phyloP scores from a whole-genome alignment of 495 filamentous ascomycete genomes.

The Penicillium verhagenii region DNA sequence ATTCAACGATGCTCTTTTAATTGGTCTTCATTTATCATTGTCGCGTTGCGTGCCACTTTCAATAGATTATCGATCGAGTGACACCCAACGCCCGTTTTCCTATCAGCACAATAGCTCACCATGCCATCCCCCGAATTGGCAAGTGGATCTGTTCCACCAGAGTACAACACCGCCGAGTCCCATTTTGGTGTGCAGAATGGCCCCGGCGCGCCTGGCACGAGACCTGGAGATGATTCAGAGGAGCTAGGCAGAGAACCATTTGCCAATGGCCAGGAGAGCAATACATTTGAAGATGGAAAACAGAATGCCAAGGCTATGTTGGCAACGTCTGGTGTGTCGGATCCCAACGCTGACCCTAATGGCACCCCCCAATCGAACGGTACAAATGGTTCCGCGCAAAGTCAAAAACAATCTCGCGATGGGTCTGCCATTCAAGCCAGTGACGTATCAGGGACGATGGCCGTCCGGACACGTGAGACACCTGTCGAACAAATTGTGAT shows the following conservation, averaged over 20 bases:
- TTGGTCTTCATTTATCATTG: slow-evolving; percentile 14
- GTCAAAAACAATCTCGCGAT: slow-evolving; percentile 60
- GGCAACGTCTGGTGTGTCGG: slow-evolving; percentile 46
- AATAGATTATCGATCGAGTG: slow-evolving; percentile 23
- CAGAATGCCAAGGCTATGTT: slow-evolving; percentile 58
- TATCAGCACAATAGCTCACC: slow-evolving; percentile 8
- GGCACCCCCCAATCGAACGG: slow-evolving; percentile 34
- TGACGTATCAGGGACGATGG: slow-evolving; percentile 26
- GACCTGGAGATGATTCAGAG: slow-evolving; percentile 23
- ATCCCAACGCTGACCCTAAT: slow-evolving; percentile 29
- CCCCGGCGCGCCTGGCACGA: slow-evolving; percentile 23
- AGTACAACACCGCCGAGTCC: slow-evolving; percentile 25
- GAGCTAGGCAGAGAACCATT: slow-evolving; percentile 23
- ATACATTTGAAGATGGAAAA: slow-evolving; percentile 55
- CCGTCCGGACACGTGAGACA: slow-evolving; percentile 37
- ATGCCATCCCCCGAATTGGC: slow-evolving; percentile 43
- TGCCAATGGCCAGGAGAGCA: slow-evolving; percentile 30
- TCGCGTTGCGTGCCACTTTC: slow-evolving; percentile 23
- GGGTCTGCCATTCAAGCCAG: slow-evolving; percentile 46
- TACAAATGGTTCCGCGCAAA: slow-evolving; percentile 44
- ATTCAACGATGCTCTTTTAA: slow-evolving; percentile 42
- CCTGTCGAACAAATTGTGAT: slow-evolving; percentile 59
- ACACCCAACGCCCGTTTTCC: slow-evolving; percentile 13
- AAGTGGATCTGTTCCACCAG: slow-evolving; percentile 21
- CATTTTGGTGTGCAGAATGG: slow-evolving; percentile 30